phyloP scores from a whole-genome alignment of 331 rosid genomes.

The Acacia concinna region DNA sequence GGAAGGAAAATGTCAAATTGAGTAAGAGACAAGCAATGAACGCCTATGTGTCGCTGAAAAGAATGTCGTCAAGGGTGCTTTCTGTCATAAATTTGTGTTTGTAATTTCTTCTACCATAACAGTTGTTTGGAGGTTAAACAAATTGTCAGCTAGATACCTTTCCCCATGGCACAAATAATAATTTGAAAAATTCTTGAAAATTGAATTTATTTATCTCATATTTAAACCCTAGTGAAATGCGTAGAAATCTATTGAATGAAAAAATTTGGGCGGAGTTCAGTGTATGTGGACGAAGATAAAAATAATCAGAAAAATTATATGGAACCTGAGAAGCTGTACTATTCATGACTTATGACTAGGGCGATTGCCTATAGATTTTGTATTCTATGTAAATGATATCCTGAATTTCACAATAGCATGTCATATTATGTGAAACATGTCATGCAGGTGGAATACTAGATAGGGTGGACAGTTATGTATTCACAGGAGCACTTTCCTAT shows the following conservation, averaged over 20 bases:
- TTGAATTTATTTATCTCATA: background rate
- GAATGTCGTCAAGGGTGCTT: background rate
- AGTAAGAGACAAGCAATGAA: background rate
- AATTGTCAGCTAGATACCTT: background rate
- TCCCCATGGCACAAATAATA: background rate
- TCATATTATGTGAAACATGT: background rate
- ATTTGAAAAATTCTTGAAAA: background rate
- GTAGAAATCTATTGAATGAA: background rate
- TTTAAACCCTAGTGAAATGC: background rate
- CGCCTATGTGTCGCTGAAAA: background rate
- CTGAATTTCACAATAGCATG: background rate
- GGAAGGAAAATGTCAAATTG: background rate
- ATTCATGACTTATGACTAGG: background rate
- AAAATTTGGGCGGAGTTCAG: background rate
- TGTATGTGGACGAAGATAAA: background rate
- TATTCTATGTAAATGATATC: background rate
- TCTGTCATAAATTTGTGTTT: background rate
- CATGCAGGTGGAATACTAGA: slow-evolving; percentile 65
- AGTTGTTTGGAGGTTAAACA: background rate
- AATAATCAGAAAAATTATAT: background rate
- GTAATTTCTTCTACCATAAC: background rate
- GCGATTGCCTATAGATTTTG: background rate
- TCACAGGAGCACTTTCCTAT: slow-evolving; percentile 74
- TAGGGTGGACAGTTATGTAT: slow-evolving; percentile 68
- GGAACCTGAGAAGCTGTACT: background rate